Base-by-base conservation (phyloP, 2,329 filamentous ascomycete species). In the Phialophora tarda region DNA sequence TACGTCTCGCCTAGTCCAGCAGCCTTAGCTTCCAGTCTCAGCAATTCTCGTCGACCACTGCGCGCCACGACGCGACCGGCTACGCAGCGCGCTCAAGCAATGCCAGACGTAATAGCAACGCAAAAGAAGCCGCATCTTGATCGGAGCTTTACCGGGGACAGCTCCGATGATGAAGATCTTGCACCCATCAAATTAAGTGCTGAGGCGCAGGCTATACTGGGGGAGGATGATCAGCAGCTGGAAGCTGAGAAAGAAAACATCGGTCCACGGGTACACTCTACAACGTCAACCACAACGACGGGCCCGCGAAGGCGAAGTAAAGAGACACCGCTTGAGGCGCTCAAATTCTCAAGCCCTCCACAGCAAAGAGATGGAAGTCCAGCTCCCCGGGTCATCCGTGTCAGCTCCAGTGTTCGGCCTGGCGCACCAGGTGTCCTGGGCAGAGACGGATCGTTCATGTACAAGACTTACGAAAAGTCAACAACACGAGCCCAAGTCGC, bases 151-250 rank as follows among this genome's bases (percentile, higher is more conserved):
- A 70, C 89, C 71, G 89, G 91, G 73, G 93, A 97, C 76, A 97
- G 92, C 82, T 97, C 93, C 26, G 94, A 97, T 79, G 94, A 97
- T 74, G 94, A 97, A 79, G 91, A 96, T 30, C 91, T 91, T 17
- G 90, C 92, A 72, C 93, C 93, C 73, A 92, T 95, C 87, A 96
- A 95, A 81, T 90, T 97, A 76, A 97, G 93, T 77, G 93, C 93
- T 73, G 86, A 95, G 71, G 96, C 94, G 57, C 94, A 95, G 76
- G 93, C 92, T 23, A 83, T 97, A 17, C 84, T 97, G 61, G 83
- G 83, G 59, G 82, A 82, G 68, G 83, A 84, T 70, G 85, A 86
- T 58, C 84, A 81, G 3, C 84, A 86, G 8, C 82, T 82, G 69
- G 77, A 73, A 57, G 75, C 56, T 68, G 79, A 71, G 71, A 74